phyloP scores from a whole-genome alignment of 2,329 filamentous ascomycete genomes.

The Penicillium sp. region DNA sequence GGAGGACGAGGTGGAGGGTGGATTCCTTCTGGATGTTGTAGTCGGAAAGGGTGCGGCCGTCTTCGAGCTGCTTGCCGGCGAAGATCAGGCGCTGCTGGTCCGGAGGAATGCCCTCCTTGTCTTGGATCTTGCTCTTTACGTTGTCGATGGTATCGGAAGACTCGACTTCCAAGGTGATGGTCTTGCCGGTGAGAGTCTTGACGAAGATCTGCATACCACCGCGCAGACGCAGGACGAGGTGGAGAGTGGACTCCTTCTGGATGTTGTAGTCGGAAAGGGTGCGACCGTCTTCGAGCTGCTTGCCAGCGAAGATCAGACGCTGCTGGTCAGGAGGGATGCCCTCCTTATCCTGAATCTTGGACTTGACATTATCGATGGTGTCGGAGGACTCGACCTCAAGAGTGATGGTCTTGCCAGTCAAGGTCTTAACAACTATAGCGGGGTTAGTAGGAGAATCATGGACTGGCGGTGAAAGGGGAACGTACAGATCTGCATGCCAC shows the following conservation, averaged over 20 bases:
- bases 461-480: slow-evolving; percentile 11
- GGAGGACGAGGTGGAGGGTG: slow-evolving; percentile 76
- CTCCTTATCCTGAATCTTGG: slow-evolving; percentile 97
- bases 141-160: slow-evolving; percentile 91
- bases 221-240: slow-evolving; percentile 81
- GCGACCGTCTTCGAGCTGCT: slow-evolving; percentile 93
- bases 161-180: slow-evolving; percentile 88
- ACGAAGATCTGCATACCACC: slow-evolving; percentile 68
- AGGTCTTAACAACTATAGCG: slow-evolving; percentile 54
- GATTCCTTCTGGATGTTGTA: slow-evolving; percentile 97
- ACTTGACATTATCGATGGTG: slow-evolving; percentile 95
- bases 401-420: slow-evolving; percentile 65
- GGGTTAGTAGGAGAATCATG: slow-evolving; percentile 9
- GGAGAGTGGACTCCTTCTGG: slow-evolving; percentile 85
- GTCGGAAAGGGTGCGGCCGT: slow-evolving; percentile 84
- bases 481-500: slow-evolving; percentile 63
- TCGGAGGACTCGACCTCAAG: slow-evolving; percentile 70
- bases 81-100: slow-evolving; percentile 95
- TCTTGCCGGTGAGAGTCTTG: slow-evolving; percentile 72
- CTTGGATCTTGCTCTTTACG: slow-evolving; percentile 85
- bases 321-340: slow-evolving; percentile 95
- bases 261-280: slow-evolving; percentile 93
- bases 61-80: slow-evolving; percentile 88
- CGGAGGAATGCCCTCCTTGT: slow-evolving; percentile 81
- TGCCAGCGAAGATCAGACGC: slow-evolving; percentile 92